Conservation (phyloP, 129 eudicot species). For the Helichrysum umbraculigerum region DNA sequence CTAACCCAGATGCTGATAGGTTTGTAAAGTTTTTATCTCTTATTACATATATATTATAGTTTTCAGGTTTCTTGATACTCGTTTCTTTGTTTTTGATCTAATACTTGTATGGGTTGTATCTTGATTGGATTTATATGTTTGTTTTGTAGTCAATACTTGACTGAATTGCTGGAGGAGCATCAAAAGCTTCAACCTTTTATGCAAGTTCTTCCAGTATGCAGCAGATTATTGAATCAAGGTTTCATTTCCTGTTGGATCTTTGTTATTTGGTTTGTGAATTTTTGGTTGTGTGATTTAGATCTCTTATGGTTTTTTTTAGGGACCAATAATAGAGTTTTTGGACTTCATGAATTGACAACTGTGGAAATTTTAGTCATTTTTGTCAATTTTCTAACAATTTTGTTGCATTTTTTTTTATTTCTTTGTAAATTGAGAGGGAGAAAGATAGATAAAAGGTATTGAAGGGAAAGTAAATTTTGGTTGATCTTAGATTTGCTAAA, state of each 20-base stretch:
- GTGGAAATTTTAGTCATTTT: no score
- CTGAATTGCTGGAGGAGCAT: constrained; percentile 91
- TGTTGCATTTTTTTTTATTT: no score
- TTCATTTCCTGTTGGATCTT: constrained; percentile 21
- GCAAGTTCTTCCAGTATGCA: constrained; percentile 45
- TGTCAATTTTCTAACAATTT: no score
- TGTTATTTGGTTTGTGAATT: constrained; percentile 18
- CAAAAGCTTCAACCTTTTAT: constrained; percentile 71
- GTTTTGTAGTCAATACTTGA: constrained; percentile 69
- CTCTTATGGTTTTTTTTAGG: neutral
- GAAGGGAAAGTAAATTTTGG: no score
- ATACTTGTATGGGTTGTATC: neutral
- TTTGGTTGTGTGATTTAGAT: constrained; percentile 32
- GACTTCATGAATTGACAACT: neutral
- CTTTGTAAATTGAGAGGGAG: no score
- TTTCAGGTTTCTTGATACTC: constrained; percentile 10
- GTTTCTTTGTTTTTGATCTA: constrained; percentile 24
- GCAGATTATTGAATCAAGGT: constrained; percentile 58
- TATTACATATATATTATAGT: neutral
- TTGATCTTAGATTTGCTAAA: no score
- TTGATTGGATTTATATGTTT: constrained; percentile 19
- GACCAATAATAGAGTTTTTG: neutral
- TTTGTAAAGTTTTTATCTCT: constrained; percentile 2
- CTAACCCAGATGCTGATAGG: constrained; percentile 74
- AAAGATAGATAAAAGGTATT: no score